A percentile compares a stretch with the other conserved stretches of the same genome.
These are phyloP conservation scores for Candida loeiensis DNA, from an alignment of 805 yeast genomes.

Conservation along the genomic window DNA sequence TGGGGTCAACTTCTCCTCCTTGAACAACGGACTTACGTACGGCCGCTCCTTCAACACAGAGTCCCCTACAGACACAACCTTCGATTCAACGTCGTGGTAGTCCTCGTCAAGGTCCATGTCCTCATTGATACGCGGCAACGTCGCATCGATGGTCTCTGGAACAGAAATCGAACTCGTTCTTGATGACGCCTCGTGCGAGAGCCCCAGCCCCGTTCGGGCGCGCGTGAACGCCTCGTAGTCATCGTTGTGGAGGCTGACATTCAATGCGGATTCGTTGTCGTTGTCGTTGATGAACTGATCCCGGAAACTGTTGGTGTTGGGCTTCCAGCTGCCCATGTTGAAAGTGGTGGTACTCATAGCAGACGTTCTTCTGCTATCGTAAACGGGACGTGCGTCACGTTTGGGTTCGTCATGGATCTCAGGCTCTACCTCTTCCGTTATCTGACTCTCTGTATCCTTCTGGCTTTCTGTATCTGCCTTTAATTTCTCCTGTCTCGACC, in stretches of 20 bases:
- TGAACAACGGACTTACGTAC: constrained; percentile 19
- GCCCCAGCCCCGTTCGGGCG: constrained; percentile 18
- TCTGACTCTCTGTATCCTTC: neutral
- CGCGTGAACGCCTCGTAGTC: constrained; percentile 35
- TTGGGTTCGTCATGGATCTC: too few relatives aligned
- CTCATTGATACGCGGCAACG: constrained; percentile 36
- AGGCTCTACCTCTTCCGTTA: neutral
- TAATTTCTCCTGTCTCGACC: too few relatives aligned
- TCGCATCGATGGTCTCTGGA: constrained; percentile 39
- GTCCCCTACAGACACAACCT: constrained; percentile 14
- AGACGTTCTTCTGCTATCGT: constrained; percentile 28
- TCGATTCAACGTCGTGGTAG: constrained; percentile 3
- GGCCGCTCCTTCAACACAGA: constrained; percentile 21
- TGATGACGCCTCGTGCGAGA: constrained; percentile 16
- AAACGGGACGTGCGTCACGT: too few relatives aligned
- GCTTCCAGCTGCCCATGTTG: constrained; percentile 56
- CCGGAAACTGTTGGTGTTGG: constrained; percentile 49
- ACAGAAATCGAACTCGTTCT: constrained; percentile 30
- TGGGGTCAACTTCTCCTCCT: constrained; percentile 28
- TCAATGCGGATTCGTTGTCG: constrained; percentile 34
- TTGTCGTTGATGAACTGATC: constrained; percentile 47
- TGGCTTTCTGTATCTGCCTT: neutral
- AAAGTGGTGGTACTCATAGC: constrained; percentile 32
- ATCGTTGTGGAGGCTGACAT: constrained; percentile 22
- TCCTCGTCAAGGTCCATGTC: constrained; percentile 23